A percentile compares a stretch with the other conserved stretches of the same genome.
phyloP scores from a whole-genome alignment of 148 eudicot species.

The Chenopodium formosanum region DNA sequence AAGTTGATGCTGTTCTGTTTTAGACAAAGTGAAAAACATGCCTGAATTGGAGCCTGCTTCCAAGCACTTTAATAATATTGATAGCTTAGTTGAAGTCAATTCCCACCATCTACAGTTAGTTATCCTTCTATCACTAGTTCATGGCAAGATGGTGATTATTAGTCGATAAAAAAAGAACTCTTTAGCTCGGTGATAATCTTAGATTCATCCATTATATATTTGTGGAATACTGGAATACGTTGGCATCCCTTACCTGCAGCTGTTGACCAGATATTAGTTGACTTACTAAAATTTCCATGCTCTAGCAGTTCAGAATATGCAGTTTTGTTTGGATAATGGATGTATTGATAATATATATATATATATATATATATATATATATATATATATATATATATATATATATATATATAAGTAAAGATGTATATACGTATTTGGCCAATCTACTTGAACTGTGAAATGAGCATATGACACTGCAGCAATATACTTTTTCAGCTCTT shows the following conservation, averaged over 20 bases:
- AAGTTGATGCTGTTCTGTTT: background rate
- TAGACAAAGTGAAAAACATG: background rate
- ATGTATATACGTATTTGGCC: background rate
- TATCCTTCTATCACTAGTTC: background rate
- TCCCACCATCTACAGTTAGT: background rate
- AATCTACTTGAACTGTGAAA: background rate
- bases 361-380: no score
- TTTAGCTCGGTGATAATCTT: background rate
- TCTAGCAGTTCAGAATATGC: no score
- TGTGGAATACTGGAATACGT: background rate
- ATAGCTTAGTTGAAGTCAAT: background rate
- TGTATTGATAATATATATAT: background rate
- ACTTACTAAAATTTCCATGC: no score
- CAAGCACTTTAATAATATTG: background rate
- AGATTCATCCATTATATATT: background rate
- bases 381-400: no score
- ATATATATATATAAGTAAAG: background rate
- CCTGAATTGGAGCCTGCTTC: background rate
- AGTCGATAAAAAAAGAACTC: background rate
- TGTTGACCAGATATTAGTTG: no score
- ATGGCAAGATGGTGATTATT: background rate
- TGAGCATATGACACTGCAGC: background rate
- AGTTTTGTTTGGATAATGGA: no score
- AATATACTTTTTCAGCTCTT: slow-evolving; percentile 4
- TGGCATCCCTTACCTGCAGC: background rate